Evolutionary conservation across 1,284 basidiomycete genomes (phyloP), one percentile per base, ranked within the genome.

Genomic region (Tremellales sp.): DNA sequence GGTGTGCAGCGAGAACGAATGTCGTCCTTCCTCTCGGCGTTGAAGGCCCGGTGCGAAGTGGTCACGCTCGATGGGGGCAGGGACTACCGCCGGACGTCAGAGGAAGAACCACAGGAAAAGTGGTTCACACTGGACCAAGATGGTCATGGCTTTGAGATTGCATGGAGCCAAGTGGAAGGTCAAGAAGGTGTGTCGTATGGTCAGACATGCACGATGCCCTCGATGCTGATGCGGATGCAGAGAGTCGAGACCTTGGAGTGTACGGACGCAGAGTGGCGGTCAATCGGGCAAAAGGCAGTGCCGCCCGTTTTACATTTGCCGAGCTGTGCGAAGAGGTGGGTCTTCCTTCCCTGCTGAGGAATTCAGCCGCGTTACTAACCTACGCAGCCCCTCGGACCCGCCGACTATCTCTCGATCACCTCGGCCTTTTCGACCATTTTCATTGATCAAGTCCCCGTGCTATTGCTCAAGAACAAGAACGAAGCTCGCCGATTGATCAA

Each of bases 401-500:
- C 84, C 8, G 84, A 87, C 67, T 87, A 86, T 64, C 74, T 85
- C 36, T 81, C 82, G 0, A 70, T 87, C 8, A 80, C 82, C 0
- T 81, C 80, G 0, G 78, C 76, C 1, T 84, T 78, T 58, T 76
- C 78, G 49, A 83, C 81, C 0, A 71, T 86, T 48, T 76, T 81
- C 54, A 76, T 87, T 46, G 80, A 81, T 42, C 73, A 79, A 29
- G 78, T 86, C 17, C 84, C 84, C 0, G 59, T 82, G 25, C 75
- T 86, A 2, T 76, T 76, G 12, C 70, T 85, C 3, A 62, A 61
- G 33, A 56, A 68, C 51, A 87, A 86, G 75, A 84, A 87, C 65
- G 81, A 86, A 70, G 84, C 84, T 3, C 72, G 84, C 11, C 74
- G 84, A 3, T 80, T 86, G 65, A 86, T 86, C 62, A 85, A 83